Percentiles rank a stretch among this genome's conserved stretches.
Conservation (phyloP, 2,329 filamentous ascomycete species). For the Teratosphaeria gauchensis region DNA sequence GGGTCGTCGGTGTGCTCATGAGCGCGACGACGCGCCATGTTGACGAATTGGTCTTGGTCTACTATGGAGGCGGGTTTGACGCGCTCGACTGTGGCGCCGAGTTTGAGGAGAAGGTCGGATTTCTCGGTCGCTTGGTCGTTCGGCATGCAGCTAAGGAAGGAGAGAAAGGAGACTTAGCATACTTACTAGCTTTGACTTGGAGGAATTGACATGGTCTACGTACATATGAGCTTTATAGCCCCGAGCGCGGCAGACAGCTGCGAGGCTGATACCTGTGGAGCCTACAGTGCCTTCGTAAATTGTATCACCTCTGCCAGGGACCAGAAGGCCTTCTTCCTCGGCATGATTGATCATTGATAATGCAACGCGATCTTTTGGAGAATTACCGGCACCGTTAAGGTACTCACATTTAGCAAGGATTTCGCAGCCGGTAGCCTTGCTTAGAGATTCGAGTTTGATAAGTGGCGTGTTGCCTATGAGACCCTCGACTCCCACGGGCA, state of each 20-base stretch:
- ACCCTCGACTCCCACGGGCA: conserved; percentile 74
- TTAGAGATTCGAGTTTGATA: conserved; percentile 75
- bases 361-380: conserved; percentile 90
- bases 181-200: background rate
- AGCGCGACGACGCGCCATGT: conserved; percentile 71
- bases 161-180: background rate
- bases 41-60: conserved; percentile 90
- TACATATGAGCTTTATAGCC: conserved; percentile 88
- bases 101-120: conserved; percentile 73
- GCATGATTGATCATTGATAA: conserved; percentile 77
- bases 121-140: conserved; percentile 85
- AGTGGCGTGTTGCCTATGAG: conserved; percentile 92
- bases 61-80: conserved; percentile 88
- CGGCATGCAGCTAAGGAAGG: conserved; percentile 64
- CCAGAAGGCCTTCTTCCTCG: conserved; percentile 65
- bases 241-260: conserved; percentile 74
- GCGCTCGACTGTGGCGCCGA: conserved; percentile 86
- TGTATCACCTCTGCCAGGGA: conserved; percentile 75
- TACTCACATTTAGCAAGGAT: conserved; percentile 95
- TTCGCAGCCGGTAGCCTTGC: conserved; percentile 73
- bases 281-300: conserved; percentile 97
- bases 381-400: conserved; percentile 86
- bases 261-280: conserved; percentile 90
- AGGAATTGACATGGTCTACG: conserved; percentile 14
- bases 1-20: conserved; percentile 56